These are phyloP conservation scores for Patellaria atrata DNA, from an alignment of 495 filamentous ascomycete species.

Conservation along the genomic window DNA sequence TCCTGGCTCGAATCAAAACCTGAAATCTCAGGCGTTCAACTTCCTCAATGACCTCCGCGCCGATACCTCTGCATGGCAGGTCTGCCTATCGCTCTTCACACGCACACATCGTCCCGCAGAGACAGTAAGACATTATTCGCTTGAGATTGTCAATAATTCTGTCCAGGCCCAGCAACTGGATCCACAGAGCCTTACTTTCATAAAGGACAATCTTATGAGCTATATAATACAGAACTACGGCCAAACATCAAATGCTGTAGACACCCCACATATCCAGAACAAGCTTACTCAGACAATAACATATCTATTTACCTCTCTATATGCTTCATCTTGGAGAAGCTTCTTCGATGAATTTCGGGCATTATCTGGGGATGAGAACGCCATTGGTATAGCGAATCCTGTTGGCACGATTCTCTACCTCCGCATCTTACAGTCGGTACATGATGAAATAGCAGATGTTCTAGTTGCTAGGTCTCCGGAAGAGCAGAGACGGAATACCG, in stretches of 20 bases:
- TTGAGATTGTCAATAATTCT: slow-evolving; percentile 86
- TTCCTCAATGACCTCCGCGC: slow-evolving; percentile 69
- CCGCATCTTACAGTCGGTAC: slow-evolving; percentile 69
- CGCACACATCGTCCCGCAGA: slow-evolving; percentile 66
- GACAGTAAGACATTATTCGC: slow-evolving; percentile 68
- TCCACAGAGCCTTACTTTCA: slow-evolving; percentile 45
- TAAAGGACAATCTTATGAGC: slow-evolving; percentile 61
- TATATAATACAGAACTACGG: slow-evolving; percentile 63
- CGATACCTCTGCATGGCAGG: slow-evolving; percentile 70
- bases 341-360: slow-evolving; percentile 80
- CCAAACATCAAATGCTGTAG: slow-evolving; percentile 37
- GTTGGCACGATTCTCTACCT: slow-evolving; percentile 75
- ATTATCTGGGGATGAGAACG: slow-evolving; percentile 39
- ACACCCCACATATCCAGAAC: slow-evolving; percentile 73
- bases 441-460: slow-evolving; percentile 94
- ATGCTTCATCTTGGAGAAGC: slow-evolving; percentile 66
- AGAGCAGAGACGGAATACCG: slow-evolving; percentile 64
- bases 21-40: slow-evolving; percentile 76
- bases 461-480: slow-evolving; percentile 58
- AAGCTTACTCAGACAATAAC: slow-evolving; percentile 94
- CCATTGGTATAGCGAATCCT: slow-evolving; percentile 37
- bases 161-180: slow-evolving; percentile 62
- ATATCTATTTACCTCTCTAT: slow-evolving; percentile 72
- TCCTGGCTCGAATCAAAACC: slow-evolving; percentile 51
- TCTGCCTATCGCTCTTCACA: slow-evolving; percentile 72